A percentile compares a stretch with the other conserved stretches of the same genome.
Conservation (phyloP, 78 protist species). For the Reticulomyxa filosa region DNA sequence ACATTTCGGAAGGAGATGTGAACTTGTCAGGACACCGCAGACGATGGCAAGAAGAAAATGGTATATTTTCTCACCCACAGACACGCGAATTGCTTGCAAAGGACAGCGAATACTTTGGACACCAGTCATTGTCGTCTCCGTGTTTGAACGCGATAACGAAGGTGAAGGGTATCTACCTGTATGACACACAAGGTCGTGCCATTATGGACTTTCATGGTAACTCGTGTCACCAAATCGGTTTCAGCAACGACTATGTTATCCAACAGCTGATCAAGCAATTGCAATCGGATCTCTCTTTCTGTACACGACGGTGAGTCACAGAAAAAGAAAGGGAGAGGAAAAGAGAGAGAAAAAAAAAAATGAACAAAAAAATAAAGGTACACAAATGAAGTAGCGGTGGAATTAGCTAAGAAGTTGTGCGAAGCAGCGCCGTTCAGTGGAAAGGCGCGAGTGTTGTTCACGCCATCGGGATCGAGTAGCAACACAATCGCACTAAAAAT, state of each 20-base stretch:
- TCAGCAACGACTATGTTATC: background rate
- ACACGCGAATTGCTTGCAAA: background rate
- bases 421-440: too few relatives aligned
- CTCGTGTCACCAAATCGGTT: constrained; percentile 6
- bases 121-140: constrained; percentile 2
- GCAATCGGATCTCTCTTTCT: constrained; percentile 5
- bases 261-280: background rate
- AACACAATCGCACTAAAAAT: constrained; percentile 3
- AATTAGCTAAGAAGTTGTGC: background rate
- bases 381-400: background rate
- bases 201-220: constrained; percentile 12
- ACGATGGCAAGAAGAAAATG: too few relatives aligned
- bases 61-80: too few relatives aligned
- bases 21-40: too few relatives aligned
- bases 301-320: too few relatives aligned
- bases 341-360: too few relatives aligned
- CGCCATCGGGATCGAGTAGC: background rate
- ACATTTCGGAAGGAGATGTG: too few relatives aligned
- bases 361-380: too few relatives aligned
- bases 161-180: background rate
- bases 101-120: constrained; percentile 5
- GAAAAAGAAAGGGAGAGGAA: too few relatives aligned
- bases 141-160: constrained; percentile 5
- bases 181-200: background rate
- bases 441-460: constrained; percentile 3